A percentile compares a stretch with the other conserved stretches of the same genome.
phyloP scores from a whole-genome alignment of 371 early-diverging fungal genomes.

The Apophysomyces ossiformis region DNA sequence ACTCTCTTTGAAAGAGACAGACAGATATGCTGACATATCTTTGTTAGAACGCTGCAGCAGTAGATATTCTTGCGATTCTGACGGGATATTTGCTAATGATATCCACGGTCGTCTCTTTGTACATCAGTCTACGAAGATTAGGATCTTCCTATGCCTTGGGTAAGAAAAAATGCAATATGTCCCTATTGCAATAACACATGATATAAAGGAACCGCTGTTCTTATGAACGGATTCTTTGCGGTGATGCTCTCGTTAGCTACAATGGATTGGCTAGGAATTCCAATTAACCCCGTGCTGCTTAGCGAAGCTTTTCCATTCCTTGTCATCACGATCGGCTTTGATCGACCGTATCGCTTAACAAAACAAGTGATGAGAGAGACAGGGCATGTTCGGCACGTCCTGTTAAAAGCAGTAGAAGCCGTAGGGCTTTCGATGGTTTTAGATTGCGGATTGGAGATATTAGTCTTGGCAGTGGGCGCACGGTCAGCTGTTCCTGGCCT shows the following conservation, averaged over 20 bases:
- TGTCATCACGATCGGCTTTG: slow-evolving; percentile 92
- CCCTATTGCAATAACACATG: not conserved
- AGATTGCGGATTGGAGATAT: slow-evolving; percentile 85
- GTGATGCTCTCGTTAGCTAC: slow-evolving; percentile 79
- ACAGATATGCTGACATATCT: slow-evolving; percentile 40
- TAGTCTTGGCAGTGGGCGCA: slow-evolving; percentile 79
- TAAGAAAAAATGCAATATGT: slow-evolving; percentile 23
- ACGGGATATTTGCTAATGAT: slow-evolving; percentile 88
- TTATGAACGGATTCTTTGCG: slow-evolving; percentile 76
- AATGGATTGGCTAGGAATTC: slow-evolving; percentile 67
- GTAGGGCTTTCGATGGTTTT: slow-evolving; percentile 71
- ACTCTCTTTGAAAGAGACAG: slow-evolving; percentile 32
- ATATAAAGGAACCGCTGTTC: slow-evolving; percentile 57
- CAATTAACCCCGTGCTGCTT: slow-evolving; percentile 77
- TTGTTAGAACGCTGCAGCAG: slow-evolving; percentile 69
- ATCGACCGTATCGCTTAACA: slow-evolving; percentile 84
- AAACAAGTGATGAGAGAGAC: slow-evolving; percentile 72
- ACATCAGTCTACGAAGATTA: slow-evolving; percentile 84
- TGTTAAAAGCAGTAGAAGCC: slow-evolving; percentile 71
- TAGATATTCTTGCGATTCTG: slow-evolving; percentile 82
- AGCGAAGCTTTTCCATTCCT: slow-evolving; percentile 93
- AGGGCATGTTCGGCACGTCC: slow-evolving; percentile 63
- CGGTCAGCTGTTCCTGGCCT: slow-evolving; percentile 79
- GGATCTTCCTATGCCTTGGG: slow-evolving; percentile 86
- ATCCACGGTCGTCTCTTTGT: slow-evolving; percentile 81